Evolutionary conservation across 2,329 filamentous ascomycete species (phyloP).

Genomic region (Xylariomycetidae sp.): DNA sequence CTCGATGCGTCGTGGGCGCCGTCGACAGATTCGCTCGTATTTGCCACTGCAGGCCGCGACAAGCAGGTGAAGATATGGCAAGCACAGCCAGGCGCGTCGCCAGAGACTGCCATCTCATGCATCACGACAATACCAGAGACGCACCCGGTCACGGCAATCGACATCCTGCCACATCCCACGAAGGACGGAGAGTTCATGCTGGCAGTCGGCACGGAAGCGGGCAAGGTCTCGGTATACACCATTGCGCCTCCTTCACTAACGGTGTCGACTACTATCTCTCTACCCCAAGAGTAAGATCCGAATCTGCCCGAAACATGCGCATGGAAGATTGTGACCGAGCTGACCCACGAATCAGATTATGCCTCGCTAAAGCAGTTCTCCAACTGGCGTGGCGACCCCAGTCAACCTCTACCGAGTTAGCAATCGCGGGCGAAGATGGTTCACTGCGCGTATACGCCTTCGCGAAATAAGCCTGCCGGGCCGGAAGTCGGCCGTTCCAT

Average conservation of each 20-base stretch:
- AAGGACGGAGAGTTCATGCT: conserved; percentile 34
- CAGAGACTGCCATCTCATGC: conserved; percentile 40
- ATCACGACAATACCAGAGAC: conserved; percentile 47
- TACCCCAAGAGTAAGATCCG: conserved; percentile 34
- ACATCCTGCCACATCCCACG: conserved; percentile 45
- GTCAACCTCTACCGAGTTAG: conserved; percentile 32
- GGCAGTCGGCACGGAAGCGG: conserved; percentile 53
- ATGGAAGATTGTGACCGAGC: background rate
- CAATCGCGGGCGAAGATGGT: conserved; percentile 54
- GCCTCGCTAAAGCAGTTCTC: conserved; percentile 58
- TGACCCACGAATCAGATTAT: conserved; percentile 33
- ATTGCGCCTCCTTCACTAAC: conserved; percentile 34
- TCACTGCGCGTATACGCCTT: conserved; percentile 53
- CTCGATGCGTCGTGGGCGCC: conserved; percentile 81
- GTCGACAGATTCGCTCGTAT: conserved; percentile 40
- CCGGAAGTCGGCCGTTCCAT: too few species aligned
- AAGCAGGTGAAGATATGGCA: conserved; percentile 75
- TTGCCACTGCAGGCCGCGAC: conserved; percentile 86
- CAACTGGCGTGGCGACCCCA: conserved; percentile 64
- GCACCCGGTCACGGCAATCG: conserved; percentile 63
- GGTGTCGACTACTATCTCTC: conserved; percentile 29
- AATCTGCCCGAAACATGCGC: background rate
- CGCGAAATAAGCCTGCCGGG: conserved; percentile 12
- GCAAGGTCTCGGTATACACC: conserved; percentile 37
- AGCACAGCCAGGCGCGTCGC: too few species aligned